phyloP scores from a whole-genome alignment of 345 rosid genomes.

The Citrus sinensis region DVS_A1.0 CM039168.1:27740001-27740500 shows the following conservation, averaged over 20 bases:
- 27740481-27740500: slow-evolving; percentile 41
- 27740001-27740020: slow-evolving; percentile 2
- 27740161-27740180: slow-evolving; percentile 91
- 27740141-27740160: slow-evolving; percentile 91
- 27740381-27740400: slow-evolving; percentile 13
- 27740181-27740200: slow-evolving; percentile 97
- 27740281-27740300: background rate
- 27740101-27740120: slow-evolving; percentile 83
- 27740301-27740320: background rate
- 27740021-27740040: background rate
- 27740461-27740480: slow-evolving; percentile 96
- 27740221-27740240: background rate
- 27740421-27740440: slow-evolving; percentile 85
- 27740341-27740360: background rate
- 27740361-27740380: background rate
- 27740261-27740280: background rate
- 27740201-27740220: slow-evolving; percentile 63
- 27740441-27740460: slow-evolving; percentile 85
- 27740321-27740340: background rate
- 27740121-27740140: slow-evolving; percentile 96
- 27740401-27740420: slow-evolving; percentile 55
- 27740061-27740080: slow-evolving; percentile 91
- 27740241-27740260: background rate
- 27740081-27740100: slow-evolving; percentile 87
- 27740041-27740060: slow-evolving; percentile 60